Base-by-base conservation (phyloP, 352 stramenopile genomes). In the Phytophthora pluvialis region DNA sequence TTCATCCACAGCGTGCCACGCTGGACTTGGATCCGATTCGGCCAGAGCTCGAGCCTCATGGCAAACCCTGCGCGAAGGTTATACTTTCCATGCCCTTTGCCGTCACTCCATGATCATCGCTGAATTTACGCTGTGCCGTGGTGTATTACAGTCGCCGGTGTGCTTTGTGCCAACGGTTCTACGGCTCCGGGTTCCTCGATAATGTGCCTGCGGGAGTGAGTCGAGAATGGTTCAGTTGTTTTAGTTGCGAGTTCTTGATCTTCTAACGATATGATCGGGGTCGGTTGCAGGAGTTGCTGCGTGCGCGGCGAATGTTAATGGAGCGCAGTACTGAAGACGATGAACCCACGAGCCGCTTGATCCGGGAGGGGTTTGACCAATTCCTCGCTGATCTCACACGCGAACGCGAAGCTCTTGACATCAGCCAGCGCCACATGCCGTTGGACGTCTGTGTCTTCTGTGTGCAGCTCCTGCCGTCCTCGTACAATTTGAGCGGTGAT, bases 391-490 rank as follows among this genome's bases (percentile, higher is more conserved):
- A 82, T 1, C 72, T 89, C 39, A 67, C 73, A 18, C 57, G 55
- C 35, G 61, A 84, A 11, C 66, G 67, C 4, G 64, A 80, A 56
- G 39, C 32, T 25, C 50, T 61, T 13, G 52, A 62, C 26, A 29
- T 47, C 35, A 48, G 53, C 31, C 73, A 75, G 15, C 71, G 71
- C 21, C 54, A 69, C 35, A 43, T 75, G 35, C 65, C 80, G 5
- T 49, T 89, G 15, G 71, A 79, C 35, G 66, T 87, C 9, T 89
- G 80, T 26, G 56, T 48, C 3, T 87, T 89, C 43, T 89, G 80
- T 32, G 60, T 64, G 18, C 51, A 89, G 66, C 80, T 87, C 35
- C 65, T 89, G 18, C 75, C 80, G n/a, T 66, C 71, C 2, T 70
- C 72, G 31, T 86, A 84, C 29, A 61, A 77, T 29, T 55, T 83